These are phyloP conservation scores for Tulasnella sp. DNA, from an alignment of 768 basidiomycete genomes.

Conservation along the genomic window DNA sequence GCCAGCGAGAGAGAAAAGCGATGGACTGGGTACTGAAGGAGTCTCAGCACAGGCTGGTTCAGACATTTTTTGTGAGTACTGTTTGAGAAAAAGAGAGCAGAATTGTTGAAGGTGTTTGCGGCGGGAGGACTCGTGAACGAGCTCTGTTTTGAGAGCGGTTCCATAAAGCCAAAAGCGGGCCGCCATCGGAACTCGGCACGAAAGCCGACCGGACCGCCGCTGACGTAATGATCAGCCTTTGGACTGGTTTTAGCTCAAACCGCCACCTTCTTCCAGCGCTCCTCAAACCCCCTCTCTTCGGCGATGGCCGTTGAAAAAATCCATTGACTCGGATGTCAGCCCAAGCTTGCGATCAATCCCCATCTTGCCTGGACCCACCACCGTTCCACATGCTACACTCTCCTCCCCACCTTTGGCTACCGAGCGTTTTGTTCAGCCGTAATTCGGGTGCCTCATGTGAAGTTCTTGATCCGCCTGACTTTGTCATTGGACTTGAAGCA, in stretches of 20 bases:
- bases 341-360: neutral
- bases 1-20: slow-evolving; percentile 11
- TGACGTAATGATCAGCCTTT: neutral
- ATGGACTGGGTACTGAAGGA: neutral
- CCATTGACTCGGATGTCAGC: neutral
- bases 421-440: neutral
- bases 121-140: neutral
- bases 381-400: neutral
- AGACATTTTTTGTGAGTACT: neutral
- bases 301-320: neutral
- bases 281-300: neutral
- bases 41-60: slow-evolving; percentile 4
- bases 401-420: neutral
- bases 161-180: neutral
- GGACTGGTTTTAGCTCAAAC: neutral
- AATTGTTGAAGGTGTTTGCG: neutral
- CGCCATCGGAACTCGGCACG: neutral
- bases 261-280: neutral
- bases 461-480: neutral
- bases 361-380: neutral
- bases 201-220: neutral
- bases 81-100: neutral
- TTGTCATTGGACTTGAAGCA: neutral
- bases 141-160: neutral
- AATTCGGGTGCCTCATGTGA: neutral